Evolutionary conservation across 2,329 filamentous ascomycete species (phyloP), one percentile per base, ranked within the genome.

Genomic region (Phoma sp.): DNA sequence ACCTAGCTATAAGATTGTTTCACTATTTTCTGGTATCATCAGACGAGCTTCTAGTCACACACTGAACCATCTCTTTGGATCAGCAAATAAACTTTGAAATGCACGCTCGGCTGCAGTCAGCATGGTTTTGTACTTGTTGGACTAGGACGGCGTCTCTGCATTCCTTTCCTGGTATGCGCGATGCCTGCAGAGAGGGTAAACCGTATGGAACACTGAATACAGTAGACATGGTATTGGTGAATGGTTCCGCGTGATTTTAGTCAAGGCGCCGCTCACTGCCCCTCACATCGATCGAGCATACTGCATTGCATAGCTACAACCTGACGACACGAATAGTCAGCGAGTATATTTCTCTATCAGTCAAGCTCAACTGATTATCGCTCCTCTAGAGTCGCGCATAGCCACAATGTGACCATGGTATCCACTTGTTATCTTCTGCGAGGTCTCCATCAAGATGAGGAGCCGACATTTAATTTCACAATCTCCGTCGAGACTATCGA

Each of bases 1-100:
- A 43, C 6, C 14, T 50, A 22, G n/a, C 25, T 51, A 32, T 38
- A 23, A 33, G 7, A 33, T 24, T 23, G 51, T 48, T 47, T 48
- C 39, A 32, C 27, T n/a, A 18, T 14, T 33, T 40, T 48, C 35
- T 46, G 14, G 29, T 41, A 37, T 27, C n/a, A 29, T 23, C 5
- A 11, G n/a, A 38, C 24, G 22, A 30, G 30, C 36, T 42, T 42
- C 22, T 42, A 46, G 41, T 45, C 41, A 27, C 22, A 46, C 36
- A 47, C 25, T 30, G 18, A 24, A 33, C 29, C 36, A 37, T 9
- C 2, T n/a, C 10, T 25, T 46, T 24, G 24, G 32, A 29, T 38
- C 7, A 22, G 38, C 9, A 40, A 45, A 46, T 36, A 8, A 42
- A 10, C 9, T 29, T 9, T 30, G 41, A 14, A 32, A 37, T 13